Evolutionary conservation across 768 basidiomycete genomes (phyloP).

Genomic region (Lactarius psammicola): DNA sequence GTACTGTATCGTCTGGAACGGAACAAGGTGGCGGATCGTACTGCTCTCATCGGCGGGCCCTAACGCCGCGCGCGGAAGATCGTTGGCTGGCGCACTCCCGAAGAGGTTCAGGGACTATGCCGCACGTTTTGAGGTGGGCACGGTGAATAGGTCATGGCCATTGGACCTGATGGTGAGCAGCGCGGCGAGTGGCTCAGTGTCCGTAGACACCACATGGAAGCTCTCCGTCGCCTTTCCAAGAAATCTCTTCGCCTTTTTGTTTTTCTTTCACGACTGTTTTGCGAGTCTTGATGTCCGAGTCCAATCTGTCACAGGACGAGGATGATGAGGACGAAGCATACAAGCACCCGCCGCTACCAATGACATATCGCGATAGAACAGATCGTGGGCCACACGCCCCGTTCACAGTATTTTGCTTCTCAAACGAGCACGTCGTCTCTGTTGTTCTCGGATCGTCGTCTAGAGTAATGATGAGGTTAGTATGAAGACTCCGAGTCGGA

Average conservation of each 20-base stretch:
- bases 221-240: slow-evolving; percentile 47
- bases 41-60: no score
- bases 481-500: no score
- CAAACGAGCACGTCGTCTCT: slow-evolving; percentile 68
- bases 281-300: neutral
- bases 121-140: neutral
- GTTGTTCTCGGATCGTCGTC: neutral
- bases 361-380: slow-evolving; percentile 61
- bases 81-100: neutral
- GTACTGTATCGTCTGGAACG: no score
- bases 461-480: no score
- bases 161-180: slow-evolving; percentile 30
- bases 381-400: slow-evolving; percentile 63
- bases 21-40: no score
- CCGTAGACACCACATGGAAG: slow-evolving; percentile 47
- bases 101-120: neutral
- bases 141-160: slow-evolving; percentile 17
- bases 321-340: no score
- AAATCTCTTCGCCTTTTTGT: slow-evolving; percentile 46
- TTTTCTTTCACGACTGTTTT: slow-evolving; percentile 52
- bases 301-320: neutral
- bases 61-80: no score
- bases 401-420: slow-evolving; percentile 65
- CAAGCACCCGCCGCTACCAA: slow-evolving; percentile 23
- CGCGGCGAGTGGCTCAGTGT: slow-evolving; percentile 60